Conservation (phyloP, 2,329 filamentous ascomycete species). For the Stachybotrys echinatus region DNA sequence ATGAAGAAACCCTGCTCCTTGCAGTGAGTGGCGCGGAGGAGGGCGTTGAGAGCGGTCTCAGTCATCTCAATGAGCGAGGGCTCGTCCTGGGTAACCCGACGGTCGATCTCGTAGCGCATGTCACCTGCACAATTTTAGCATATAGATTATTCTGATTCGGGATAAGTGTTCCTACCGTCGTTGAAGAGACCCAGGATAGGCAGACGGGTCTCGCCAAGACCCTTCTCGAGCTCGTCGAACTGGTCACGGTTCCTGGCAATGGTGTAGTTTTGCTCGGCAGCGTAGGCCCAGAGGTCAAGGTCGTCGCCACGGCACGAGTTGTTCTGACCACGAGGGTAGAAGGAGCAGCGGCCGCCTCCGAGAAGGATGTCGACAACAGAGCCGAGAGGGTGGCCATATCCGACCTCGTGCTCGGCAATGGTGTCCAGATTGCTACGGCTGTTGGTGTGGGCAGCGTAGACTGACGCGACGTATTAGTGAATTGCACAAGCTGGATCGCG, state of each 20-base stretch:
- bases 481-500: not conserved
- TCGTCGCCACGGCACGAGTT: conserved; percentile 28
- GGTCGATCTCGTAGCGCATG: conserved; percentile 27
- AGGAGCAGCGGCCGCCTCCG: conserved; percentile 32
- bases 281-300: conserved; percentile 25
- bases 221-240: conserved; percentile 21
- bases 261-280: conserved; percentile 24
- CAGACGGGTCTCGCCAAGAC: conserved; percentile 14
- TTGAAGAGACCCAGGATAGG: conserved; percentile 32
- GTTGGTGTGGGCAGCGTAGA: conserved; percentile 23
- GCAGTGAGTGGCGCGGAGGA: conserved; percentile 22
- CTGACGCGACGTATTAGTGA: not conserved
- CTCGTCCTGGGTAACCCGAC: conserved; percentile 13
- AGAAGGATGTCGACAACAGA: conserved; percentile 28
- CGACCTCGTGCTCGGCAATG: conserved; percentile 30
- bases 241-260: conserved; percentile 25
- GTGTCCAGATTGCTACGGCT: conserved; percentile 23
- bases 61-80: conserved; percentile 17
- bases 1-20: conserved; percentile 21
- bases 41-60: conserved; percentile 24
- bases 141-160: not conserved
- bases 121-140: conserved; percentile 9
- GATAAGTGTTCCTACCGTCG: conserved; percentile 10
- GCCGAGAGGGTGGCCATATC: conserved; percentile 26
- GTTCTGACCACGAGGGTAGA: conserved; percentile 25